A percentile compares a stretch with the other conserved stretches of the same genome.
Evolutionary conservation across 208 protist genomes (phyloP).

Genomic region (Phytomonas sp.): DNA sequence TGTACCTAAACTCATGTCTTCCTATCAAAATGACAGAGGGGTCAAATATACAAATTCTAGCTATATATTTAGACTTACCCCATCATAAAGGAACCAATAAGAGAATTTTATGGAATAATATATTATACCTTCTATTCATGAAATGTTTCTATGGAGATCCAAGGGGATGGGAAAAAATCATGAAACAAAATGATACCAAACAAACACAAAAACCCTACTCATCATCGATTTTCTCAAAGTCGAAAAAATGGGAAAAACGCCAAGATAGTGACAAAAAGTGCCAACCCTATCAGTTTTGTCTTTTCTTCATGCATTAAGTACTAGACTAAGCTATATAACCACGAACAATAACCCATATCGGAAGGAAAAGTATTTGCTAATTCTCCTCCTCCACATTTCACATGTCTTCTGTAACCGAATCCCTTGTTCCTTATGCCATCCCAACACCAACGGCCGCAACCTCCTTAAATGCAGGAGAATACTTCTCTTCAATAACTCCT

Average conservation of each 20-base stretch:
- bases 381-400: neutral
- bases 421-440: neutral
- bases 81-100: no score
- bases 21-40: neutral
- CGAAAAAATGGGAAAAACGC: neutral
- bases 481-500: constrained; percentile 11
- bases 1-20: neutral
- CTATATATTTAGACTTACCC: neutral
- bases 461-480: neutral
- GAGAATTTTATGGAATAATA: neutral
- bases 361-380: neutral
- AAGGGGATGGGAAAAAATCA: neutral
- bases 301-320: neutral
- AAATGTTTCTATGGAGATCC: neutral
- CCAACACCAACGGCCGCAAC: neutral
- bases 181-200: no score
- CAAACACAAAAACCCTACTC: neutral
- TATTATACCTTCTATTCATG: neutral
- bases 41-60: neutral
- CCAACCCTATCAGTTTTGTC: neutral
- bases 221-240: neutral
- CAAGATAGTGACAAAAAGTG: neutral
- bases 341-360: neutral
- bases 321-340: neutral
- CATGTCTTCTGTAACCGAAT: neutral